Evolutionary conservation across 2,329 filamentous ascomycete genomes (phyloP).

Genomic region (Fusarium coffeatum): DNA sequence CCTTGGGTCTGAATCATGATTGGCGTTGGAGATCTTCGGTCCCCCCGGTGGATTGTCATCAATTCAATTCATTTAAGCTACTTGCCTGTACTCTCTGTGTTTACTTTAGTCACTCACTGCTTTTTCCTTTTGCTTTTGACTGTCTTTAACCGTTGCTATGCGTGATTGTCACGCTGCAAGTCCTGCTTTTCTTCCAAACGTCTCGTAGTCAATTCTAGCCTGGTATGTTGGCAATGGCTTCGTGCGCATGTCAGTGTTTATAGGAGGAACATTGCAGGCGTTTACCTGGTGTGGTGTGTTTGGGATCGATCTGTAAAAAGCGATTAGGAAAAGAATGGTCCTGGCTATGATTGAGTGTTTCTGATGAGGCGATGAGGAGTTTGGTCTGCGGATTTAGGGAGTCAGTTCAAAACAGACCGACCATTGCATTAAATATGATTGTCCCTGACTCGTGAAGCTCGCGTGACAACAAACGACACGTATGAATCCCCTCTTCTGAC

Average conservation of each 20-base stretch:
- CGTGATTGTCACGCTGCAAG: slow-evolving; percentile 38
- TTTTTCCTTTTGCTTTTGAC: slow-evolving; percentile 44
- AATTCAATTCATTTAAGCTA: slow-evolving; percentile 52
- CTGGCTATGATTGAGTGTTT: slow-evolving; percentile 32
- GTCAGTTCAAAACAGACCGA: slow-evolving; percentile 35
- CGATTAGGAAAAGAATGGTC: slow-evolving; percentile 32
- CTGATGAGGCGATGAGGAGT: slow-evolving; percentile 43
- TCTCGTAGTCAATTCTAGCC: slow-evolving; percentile 32
- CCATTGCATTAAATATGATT: slow-evolving; percentile 7
- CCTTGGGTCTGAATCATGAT: slow-evolving; percentile 55
- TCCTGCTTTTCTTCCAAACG: slow-evolving; percentile 22
- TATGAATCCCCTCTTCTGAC: slow-evolving; percentile 25
- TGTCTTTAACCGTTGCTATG: slow-evolving; percentile 37
- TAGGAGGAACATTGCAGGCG: slow-evolving; percentile 9
- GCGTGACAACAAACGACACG: slow-evolving; percentile 20
- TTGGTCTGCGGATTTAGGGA: slow-evolving; percentile 34
- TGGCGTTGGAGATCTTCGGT: slow-evolving; percentile 57
- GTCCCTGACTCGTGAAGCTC: slow-evolving; percentile 7
- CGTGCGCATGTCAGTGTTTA: slow-evolving; percentile 9
- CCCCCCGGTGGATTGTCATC: slow-evolving; percentile 52
- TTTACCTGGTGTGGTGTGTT: slow-evolving; percentile 18
- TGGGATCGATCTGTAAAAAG: slow-evolving; percentile 23
- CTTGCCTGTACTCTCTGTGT: slow-evolving; percentile 43
- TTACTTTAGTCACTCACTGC: slow-evolving; percentile 45
- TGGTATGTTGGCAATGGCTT: slow-evolving; percentile 16